Conservation (phyloP, 2,329 filamentous ascomycete genomes). For the Byssochlamys sp. region DNA sequence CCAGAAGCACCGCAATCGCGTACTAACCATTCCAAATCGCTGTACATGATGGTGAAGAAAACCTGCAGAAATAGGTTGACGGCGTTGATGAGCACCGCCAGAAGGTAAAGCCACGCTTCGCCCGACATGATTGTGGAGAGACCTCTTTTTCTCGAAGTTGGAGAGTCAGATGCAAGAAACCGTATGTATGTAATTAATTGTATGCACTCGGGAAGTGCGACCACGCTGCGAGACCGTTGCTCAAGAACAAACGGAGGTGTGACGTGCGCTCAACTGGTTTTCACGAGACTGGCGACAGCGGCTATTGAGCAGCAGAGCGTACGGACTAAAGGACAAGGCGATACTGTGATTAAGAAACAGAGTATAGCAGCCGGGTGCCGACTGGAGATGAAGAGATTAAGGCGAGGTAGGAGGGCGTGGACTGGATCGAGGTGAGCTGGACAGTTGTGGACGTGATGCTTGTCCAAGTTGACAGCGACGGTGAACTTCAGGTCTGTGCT, state of each 20-base stretch:
- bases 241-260: neutral
- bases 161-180: neutral
- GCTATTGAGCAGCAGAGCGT: neutral
- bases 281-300: neutral
- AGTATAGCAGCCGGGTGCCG: neutral
- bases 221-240: neutral
- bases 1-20: neutral
- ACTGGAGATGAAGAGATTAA: neutral
- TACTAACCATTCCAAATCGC: conserved; percentile 92
- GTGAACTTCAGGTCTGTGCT: neutral
- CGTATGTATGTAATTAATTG: neutral
- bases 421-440: conserved; percentile 1
- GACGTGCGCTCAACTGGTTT: neutral
- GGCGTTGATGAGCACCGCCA: conserved; percentile 97
- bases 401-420: neutral
- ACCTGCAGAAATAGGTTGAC: conserved; percentile 99
- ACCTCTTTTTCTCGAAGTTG: neutral
- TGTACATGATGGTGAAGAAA: conserved; percentile 99
- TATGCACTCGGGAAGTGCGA: neutral
- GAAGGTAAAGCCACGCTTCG: conserved; percentile 95
- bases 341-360: neutral
- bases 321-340: neutral
- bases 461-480: neutral
- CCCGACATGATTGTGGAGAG: conserved; percentile 64
- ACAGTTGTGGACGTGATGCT: neutral